Percentiles rank a stretch among this genome's conserved stretches.
Conservation (phyloP, 2,329 filamentous ascomycete species). For the Ascochyta koolunga region DNA sequence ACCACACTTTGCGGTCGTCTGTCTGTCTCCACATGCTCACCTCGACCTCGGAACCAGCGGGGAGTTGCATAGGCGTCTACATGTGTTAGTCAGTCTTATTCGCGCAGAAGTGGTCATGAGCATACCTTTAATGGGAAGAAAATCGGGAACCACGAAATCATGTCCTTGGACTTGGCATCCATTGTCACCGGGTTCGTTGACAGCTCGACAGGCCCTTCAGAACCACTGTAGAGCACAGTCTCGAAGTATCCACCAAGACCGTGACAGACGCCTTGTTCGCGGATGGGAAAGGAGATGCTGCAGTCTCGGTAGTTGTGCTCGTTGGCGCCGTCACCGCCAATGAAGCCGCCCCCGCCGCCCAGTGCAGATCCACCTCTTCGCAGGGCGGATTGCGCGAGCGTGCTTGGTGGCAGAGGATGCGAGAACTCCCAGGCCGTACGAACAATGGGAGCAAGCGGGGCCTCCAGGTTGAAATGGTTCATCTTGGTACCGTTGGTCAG, state of each 20-base stretch:
- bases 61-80: slow-evolving; percentile 85
- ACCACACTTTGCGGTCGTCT: slow-evolving; percentile 96
- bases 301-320: slow-evolving; percentile 88
- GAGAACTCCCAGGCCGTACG: slow-evolving; percentile 81
- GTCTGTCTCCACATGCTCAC: slow-evolving; percentile 96
- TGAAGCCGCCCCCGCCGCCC: slow-evolving; percentile 74
- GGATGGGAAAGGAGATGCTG: slow-evolving; percentile 77
- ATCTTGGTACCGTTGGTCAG: slow-evolving; percentile 50
- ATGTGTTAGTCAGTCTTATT: not conserved
- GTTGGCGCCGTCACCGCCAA: slow-evolving; percentile 79
- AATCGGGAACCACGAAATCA: slow-evolving; percentile 99
- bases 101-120: not conserved
- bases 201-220: slow-evolving; percentile 72
- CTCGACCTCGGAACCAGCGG: slow-evolving; percentile 82
- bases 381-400: slow-evolving; percentile 62
- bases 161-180: slow-evolving; percentile 89
- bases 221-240: slow-evolving; percentile 80
- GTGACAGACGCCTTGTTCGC: slow-evolving; percentile 82
- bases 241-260: slow-evolving; percentile 96
- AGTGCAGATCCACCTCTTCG: slow-evolving; percentile 68
- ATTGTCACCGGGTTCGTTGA: slow-evolving; percentile 93
- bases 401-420: slow-evolving; percentile 70
- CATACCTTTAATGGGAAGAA: slow-evolving; percentile 93
- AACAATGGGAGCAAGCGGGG: slow-evolving; percentile 56
- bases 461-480: slow-evolving; percentile 40